Percentiles rank a stretch among this genome's conserved stretches.
phyloP scores from a whole-genome alignment of 2,329 filamentous ascomycete species.

The Dactylonectria estremocensis region DNA sequence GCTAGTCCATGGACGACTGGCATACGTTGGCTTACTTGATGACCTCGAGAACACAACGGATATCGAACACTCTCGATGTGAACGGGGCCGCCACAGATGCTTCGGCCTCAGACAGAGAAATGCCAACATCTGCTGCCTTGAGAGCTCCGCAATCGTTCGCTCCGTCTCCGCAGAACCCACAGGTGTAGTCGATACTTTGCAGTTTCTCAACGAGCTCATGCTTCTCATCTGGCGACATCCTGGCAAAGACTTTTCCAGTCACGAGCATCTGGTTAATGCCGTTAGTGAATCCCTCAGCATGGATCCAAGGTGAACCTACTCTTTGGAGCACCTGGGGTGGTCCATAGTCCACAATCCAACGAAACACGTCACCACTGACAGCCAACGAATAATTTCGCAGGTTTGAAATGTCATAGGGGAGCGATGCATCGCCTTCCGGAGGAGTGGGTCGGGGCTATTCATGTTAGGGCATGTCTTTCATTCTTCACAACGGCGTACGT shows the following conservation, averaged over 20 bases:
- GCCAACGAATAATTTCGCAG: constrained; percentile 90
- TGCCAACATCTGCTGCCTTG: constrained; percentile 97
- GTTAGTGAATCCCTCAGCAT: constrained; percentile 1
- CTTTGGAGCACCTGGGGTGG: constrained; percentile 82
- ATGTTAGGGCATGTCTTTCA: constrained; percentile 20
- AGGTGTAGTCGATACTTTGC: constrained; percentile 95
- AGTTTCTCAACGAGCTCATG: constrained; percentile 98
- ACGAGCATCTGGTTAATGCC: constrained; percentile 80
- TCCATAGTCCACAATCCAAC: constrained; percentile 95
- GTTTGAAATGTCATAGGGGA: constrained; percentile 88
- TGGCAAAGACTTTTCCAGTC: constrained; percentile 91
- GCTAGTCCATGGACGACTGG: not conserved
- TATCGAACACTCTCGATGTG: constrained; percentile 95
- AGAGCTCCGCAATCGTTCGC: constrained; percentile 98
- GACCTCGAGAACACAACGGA: constrained; percentile 93
- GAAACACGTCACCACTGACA: constrained; percentile 93
- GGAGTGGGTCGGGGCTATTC: constrained; percentile 79
- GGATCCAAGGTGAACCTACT: constrained; percentile 58
- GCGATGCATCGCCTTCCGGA: constrained; percentile 81
- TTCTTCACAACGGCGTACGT: constrained; percentile 41
- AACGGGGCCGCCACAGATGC: constrained; percentile 99
- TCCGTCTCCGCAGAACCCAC: constrained; percentile 96
- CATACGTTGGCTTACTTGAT: constrained; percentile 72
- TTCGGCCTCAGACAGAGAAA: constrained; percentile 96
- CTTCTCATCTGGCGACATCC: constrained; percentile 99